Conservation (phyloP, 2,329 filamentous ascomycete species). For the Trichoderma breve region DNA sequence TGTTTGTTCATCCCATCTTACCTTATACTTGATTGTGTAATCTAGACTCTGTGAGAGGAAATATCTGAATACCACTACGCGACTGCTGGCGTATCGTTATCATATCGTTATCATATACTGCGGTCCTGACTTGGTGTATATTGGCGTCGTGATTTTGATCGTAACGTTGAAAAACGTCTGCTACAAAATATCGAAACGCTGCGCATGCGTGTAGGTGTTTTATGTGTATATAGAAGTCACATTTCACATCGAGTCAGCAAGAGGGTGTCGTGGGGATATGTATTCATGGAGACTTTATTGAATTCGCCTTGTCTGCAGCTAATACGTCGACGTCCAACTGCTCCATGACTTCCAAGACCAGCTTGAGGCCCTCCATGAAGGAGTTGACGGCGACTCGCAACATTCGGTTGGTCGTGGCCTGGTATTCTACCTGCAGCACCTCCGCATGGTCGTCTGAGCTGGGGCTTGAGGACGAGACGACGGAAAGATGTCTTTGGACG, state of each 20-base stretch:
- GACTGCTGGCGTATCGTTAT: background rate
- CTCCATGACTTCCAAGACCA: conserved; percentile 86
- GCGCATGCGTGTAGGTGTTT: background rate
- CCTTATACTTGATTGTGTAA: conserved; percentile 16
- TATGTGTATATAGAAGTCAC: background rate
- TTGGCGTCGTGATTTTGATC: too few species aligned
- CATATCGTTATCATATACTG: background rate
- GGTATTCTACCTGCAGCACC: conserved; percentile 72
- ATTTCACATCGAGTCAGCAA: background rate
- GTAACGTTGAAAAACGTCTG: too few species aligned
- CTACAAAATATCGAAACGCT: background rate
- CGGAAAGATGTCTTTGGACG: conserved; percentile 68
- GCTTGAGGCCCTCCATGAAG: conserved; percentile 85
- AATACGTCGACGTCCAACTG: conserved; percentile 85
- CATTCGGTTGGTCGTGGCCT: conserved; percentile 93
- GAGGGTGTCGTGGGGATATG: background rate
- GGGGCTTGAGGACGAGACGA: conserved; percentile 36
- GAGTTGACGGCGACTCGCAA: conserved; percentile 92
- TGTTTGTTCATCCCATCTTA: background rate
- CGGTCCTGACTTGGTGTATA: background rate
- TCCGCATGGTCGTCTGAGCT: conserved; percentile 28
- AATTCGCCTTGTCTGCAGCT: background rate
- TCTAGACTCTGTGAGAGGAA: conserved; percentile 5
- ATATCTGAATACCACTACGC: conserved; percentile 3
- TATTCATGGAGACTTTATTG: conserved; percentile 9